A percentile compares a stretch with the other conserved stretches of the same genome.
phyloP scores from a whole-genome alignment of 805 yeast species.

The Metschnikowia shivogae region DNA sequence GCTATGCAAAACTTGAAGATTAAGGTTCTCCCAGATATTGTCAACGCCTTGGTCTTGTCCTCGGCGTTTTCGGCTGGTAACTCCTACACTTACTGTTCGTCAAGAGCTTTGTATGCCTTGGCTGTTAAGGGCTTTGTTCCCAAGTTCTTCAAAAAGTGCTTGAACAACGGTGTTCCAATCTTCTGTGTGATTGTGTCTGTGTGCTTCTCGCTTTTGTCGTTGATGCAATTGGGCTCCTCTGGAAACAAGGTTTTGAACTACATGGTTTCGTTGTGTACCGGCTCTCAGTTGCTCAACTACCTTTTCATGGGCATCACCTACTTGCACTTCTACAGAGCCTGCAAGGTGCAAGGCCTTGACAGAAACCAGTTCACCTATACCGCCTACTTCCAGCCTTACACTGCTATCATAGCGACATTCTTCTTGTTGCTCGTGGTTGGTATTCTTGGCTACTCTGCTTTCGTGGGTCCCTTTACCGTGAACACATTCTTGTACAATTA shows the following conservation, averaged over 20 bases:
- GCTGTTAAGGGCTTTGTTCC: slow-evolving; percentile 19
- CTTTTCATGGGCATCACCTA: slow-evolving; percentile 19
- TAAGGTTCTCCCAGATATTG: slow-evolving; percentile 17
- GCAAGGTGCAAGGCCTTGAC: slow-evolving; percentile 25
- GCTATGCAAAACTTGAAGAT: slow-evolving; percentile 20
- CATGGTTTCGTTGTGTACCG: slow-evolving; percentile 22
- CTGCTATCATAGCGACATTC: slow-evolving; percentile 27
- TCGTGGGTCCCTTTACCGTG: slow-evolving; percentile 61
- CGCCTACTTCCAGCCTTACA: slow-evolving; percentile 43
- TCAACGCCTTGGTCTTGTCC: slow-evolving; percentile 16
- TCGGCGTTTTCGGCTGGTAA: slow-evolving; percentile 21
- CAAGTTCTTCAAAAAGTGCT: slow-evolving; percentile 14
- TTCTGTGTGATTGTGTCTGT: slow-evolving; percentile 18
- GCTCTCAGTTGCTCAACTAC: slow-evolving; percentile 20
- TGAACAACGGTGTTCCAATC: slow-evolving; percentile 18
- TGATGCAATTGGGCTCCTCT: slow-evolving; percentile 18
- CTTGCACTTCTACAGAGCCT: slow-evolving; percentile 20
- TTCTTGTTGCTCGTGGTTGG: slow-evolving; percentile 44
- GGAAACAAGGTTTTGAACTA: slow-evolving; percentile 16
- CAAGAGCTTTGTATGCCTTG: slow-evolving; percentile 19
- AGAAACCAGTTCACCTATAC: slow-evolving; percentile 37
- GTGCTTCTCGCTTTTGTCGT: slow-evolving; percentile 18
- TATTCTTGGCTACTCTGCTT: slow-evolving; percentile 65
- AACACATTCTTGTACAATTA: slow-evolving; percentile 65
- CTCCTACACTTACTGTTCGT: slow-evolving; percentile 21